Base-by-base conservation (phyloP, 352 stramenopile species). In the Elongisporangium undulatum region DNA sequence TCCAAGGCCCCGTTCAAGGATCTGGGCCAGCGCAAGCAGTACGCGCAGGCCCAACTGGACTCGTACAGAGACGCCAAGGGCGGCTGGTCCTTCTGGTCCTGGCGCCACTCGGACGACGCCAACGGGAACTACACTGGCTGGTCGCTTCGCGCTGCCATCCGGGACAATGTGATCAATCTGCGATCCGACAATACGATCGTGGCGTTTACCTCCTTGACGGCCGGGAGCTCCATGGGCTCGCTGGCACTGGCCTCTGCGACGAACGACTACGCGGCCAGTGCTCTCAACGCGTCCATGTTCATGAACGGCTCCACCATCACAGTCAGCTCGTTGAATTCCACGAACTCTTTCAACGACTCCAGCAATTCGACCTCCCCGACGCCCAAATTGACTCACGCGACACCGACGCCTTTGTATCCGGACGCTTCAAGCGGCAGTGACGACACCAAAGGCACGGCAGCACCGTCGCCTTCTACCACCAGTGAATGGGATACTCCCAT, bases 41-140 rank as follows among this genome's bases (percentile, higher is more conserved):
- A 77, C 29, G 64, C 52, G 0, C 23, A 48, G 5, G 34, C 55
- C 13, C 68, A 77, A 48, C 49, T 79, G n/a, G 48, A 71, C 17
- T 58, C 61, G 38, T 62, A 58, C 45, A 39, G 38, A 10, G 23
- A 53, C 12, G n/a, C 54, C 10, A 61, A 56, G 12, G 53, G 49
- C 1, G 73, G 70, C 12, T 79, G 71, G 68, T 34, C 68, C 4
- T 75, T 79, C 45, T 82, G 73, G 73, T 70, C 70, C 20, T 82
- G 70, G 70, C 65, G 51, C 22, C 63, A 73, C 58, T 71, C 68
- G 26, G 62, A 78, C 29, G 63, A 72, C 15, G 26, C 41, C 16
- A 49, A 45, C 16, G 53, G 13, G 8, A 64, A 61, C 15, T 61
- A 58, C 17, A 68, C 68, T 21, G 68, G 68, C 19, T 75, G 68